Evolutionary conservation across 345 rosid species (phyloP).

Genomic region (Excoecaria cochinchinensis): DNA sequence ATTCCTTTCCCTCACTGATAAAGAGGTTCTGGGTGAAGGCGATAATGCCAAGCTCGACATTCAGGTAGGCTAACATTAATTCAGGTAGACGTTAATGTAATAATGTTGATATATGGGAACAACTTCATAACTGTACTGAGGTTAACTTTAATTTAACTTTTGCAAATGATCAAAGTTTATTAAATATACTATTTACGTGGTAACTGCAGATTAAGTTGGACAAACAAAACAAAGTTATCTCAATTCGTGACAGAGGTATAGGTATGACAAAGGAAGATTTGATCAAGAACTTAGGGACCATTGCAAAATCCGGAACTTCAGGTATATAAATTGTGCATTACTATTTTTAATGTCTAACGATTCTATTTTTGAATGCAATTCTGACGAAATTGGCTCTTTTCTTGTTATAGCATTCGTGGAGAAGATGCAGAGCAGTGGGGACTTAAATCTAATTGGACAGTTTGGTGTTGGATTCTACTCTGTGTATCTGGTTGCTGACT

Average conservation of each 20-base stretch:
- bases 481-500: slow-evolving; percentile 94
- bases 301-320: slow-evolving; percentile 99
- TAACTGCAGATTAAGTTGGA: slow-evolving; percentile 82
- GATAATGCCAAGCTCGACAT: slow-evolving; percentile 89
- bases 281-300: slow-evolving; percentile 95
- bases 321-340: slow-evolving; percentile 40
- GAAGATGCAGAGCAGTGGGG: slow-evolving; percentile 96
- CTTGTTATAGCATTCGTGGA: slow-evolving; percentile 79
- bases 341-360: neutral
- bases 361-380: neutral
- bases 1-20: slow-evolving; percentile 90
- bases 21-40: slow-evolving; percentile 92
- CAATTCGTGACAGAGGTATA: slow-evolving; percentile 92
- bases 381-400: slow-evolving; percentile 6
- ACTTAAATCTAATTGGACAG: slow-evolving; percentile 94
- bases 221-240: slow-evolving; percentile 75
- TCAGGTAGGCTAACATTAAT: slow-evolving; percentile 50
- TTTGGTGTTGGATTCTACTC: slow-evolving; percentile 99
- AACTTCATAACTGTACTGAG: neutral
- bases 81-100: neutral
- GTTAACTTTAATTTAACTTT: neutral
- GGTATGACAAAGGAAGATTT: slow-evolving; percentile 99
- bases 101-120: neutral
- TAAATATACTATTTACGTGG: neutral
- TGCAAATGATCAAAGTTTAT: neutral